Conservation (phyloP, 352 stramenopile species). For the Phytophthora hybrid region DNA sequence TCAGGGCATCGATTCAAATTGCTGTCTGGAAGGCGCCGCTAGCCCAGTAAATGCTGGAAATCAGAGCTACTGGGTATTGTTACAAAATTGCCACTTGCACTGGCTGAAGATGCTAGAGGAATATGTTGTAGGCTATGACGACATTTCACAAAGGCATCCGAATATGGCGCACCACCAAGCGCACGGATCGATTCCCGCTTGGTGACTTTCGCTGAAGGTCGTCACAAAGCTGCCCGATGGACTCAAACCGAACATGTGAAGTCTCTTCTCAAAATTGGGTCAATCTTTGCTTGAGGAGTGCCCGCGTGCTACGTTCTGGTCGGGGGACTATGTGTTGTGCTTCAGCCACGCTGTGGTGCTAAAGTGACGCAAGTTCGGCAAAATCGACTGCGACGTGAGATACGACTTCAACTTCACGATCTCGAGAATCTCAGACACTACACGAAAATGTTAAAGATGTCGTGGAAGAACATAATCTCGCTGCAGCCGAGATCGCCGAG, state of each 20-base stretch:
- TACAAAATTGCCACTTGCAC: conserved; percentile 97
- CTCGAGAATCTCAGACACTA: conserved; percentile 94
- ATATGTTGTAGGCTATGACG: conserved; percentile 91
- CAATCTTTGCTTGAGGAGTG: conserved; percentile 93
- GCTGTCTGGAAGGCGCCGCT: conserved; percentile 92
- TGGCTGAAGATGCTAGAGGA: conserved; percentile 94
- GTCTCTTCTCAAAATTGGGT: conserved; percentile 93
- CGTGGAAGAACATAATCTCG: conserved; percentile 94
- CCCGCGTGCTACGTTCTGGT: conserved; percentile 91
- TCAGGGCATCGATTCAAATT: conserved; percentile 93
- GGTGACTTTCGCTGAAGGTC: conserved; percentile 97
- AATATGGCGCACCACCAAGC: conserved; percentile 96
- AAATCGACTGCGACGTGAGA: conserved; percentile 97
- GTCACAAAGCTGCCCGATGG: conserved; percentile 96
- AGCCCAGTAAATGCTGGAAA: conserved; percentile 95
- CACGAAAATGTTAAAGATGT: conserved; percentile 94
- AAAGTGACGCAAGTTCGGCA: conserved; percentile 96
- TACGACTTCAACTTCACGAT: conserved; percentile 99
- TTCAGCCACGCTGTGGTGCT: conserved; percentile 96
- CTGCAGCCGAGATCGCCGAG: conserved; percentile 92
- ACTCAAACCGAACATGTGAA: conserved; percentile 97
- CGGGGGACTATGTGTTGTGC: conserved; percentile 95
- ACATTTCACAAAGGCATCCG: conserved; percentile 95
- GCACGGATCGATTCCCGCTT: conserved; percentile 95
- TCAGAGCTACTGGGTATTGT: conserved; percentile 92